phyloP scores from a whole-genome alignment of 352 stramenopile species.

The Chrysophaeum taylorii region DNA sequence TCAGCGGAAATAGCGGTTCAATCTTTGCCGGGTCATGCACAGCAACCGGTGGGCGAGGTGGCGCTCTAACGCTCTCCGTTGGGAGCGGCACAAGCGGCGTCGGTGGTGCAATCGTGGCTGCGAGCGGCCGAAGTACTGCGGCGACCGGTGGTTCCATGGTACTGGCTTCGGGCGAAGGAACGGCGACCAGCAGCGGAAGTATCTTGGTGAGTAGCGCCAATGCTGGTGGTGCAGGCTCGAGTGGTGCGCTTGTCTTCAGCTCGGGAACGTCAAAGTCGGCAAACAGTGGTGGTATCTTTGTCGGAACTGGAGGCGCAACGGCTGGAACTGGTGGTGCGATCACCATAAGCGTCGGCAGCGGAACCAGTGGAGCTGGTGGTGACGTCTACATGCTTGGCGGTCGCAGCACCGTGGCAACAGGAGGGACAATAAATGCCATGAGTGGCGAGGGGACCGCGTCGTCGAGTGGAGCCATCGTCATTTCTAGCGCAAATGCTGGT shows the following conservation, averaged over 20 bases:
- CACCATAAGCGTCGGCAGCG: neutral
- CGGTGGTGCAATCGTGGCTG: no score
- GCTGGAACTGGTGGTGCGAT: slow-evolving; percentile 19
- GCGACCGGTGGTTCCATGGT: no score
- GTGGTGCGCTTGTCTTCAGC: slow-evolving; percentile 26
- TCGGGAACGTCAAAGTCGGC: slow-evolving; percentile 21
- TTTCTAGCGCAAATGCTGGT: no score
- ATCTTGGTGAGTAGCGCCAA: slow-evolving; percentile 25
- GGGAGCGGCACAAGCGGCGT: slow-evolving; percentile 18
- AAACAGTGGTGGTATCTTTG: slow-evolving; percentile 20
- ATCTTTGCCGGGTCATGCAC: slow-evolving; percentile 1
- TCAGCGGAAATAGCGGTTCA: neutral
- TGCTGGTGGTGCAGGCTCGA: slow-evolving; percentile 25
- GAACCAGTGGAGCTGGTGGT: slow-evolving; percentile 21
- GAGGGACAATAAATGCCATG: neutral
- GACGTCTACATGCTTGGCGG: neutral
- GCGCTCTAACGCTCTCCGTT: slow-evolving; percentile 22
- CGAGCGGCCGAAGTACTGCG: no score
- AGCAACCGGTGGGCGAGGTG: slow-evolving; percentile 18
- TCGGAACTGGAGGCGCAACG: neutral
- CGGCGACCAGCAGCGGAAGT: no score
- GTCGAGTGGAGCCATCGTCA: neutral
- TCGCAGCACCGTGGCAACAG: neutral
- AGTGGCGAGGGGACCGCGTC: neutral
- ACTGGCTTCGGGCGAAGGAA: neutral